Evolutionary conservation across 768 basidiomycete species (phyloP).

Genomic region (Amanita phalloides): DNA sequence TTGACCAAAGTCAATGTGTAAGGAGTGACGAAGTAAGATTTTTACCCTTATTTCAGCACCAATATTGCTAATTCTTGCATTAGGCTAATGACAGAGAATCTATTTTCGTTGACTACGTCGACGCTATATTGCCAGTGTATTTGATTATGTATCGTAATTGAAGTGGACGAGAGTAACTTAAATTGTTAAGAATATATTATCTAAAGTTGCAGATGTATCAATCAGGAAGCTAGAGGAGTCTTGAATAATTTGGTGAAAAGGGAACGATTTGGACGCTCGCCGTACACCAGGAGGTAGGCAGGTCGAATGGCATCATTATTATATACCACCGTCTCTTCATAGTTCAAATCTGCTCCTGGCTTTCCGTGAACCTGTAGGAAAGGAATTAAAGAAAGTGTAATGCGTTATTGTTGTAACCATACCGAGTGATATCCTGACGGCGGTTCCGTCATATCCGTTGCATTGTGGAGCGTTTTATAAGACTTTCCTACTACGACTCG

Average conservation of each 20-base stretch:
- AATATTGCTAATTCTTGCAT: background rate
- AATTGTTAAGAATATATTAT: conserved; percentile 2
- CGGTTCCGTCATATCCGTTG: conserved; percentile 33
- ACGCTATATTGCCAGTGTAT: conserved; percentile 48
- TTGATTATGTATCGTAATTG: conserved; percentile 46
- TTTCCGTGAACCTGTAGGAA: conserved; percentile 40
- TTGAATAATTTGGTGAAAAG: conserved; percentile 32
- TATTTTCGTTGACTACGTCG: conserved; percentile 41
- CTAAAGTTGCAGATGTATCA: background rate
- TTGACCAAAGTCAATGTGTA: conserved; percentile 24
- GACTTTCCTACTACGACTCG: conserved; percentile 58
- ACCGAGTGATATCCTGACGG: conserved; percentile 56
- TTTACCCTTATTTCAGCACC: background rate
- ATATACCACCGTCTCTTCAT: conserved; percentile 62
- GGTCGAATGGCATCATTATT: conserved; percentile 57
- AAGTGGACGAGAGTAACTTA: background rate
- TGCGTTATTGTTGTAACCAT: conserved; percentile 5
- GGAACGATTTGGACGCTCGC: conserved; percentile 20
- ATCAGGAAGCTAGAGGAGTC: conserved; percentile 34
- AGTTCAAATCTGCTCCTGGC: conserved; percentile 57
- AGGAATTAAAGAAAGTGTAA: background rate
- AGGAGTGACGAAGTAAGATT: conserved; percentile 17
- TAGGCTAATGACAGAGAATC: conserved; percentile 38
- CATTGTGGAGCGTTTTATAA: conserved; percentile 37
- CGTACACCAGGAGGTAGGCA: conserved; percentile 57